Percentiles rank a stretch among this genome's conserved stretches.
phyloP scores from a whole-genome alignment of 2,329 filamentous ascomycete genomes.

The Phaeosphaeriaceae sp. region DNA sequence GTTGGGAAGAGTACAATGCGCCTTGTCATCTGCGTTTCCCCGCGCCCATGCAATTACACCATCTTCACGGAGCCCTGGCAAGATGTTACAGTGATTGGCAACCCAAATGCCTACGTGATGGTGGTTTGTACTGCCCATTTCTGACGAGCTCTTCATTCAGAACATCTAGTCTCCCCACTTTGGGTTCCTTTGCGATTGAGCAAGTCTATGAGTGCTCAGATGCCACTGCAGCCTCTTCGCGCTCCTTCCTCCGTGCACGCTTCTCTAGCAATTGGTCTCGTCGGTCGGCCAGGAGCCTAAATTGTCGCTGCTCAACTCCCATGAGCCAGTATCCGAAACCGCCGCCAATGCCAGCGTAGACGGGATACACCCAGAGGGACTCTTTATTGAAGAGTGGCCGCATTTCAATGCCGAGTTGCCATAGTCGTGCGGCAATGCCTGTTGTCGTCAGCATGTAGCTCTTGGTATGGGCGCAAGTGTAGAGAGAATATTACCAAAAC shows the following conservation, averaged over 20 bases:
- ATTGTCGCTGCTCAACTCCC: conserved; percentile 84
- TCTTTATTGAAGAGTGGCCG: conserved; percentile 86
- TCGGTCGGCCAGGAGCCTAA: conserved; percentile 76
- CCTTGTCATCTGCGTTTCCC: conserved; percentile 8
- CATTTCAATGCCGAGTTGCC: conserved; percentile 99
- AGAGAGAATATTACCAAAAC: conserved; percentile 77
- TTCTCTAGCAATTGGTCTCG: conserved; percentile 87
- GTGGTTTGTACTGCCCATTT: neutral
- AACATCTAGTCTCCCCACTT: conserved; percentile 1
- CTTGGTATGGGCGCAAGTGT: conserved; percentile 16
- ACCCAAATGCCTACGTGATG: conserved; percentile 4
- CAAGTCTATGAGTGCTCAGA: conserved; percentile 26
- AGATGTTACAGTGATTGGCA: neutral
- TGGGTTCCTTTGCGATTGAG: neutral
- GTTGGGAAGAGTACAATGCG: conserved; percentile 27
- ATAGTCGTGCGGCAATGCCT: conserved; percentile 92
- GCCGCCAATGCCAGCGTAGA: conserved; percentile 83
- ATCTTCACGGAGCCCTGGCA: conserved; percentile 1
- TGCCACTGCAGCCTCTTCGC: conserved; percentile 56
- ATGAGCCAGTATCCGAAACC: conserved; percentile 98
- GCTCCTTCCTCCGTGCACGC: conserved; percentile 76
- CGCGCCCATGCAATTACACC: conserved; percentile 5
- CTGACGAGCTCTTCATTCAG: neutral
- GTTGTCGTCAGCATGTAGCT: conserved; percentile 29
- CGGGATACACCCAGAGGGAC: conserved; percentile 88